A percentile compares a stretch with the other conserved stretches of the same genome.
phyloP scores from a whole-genome alignment of 2,329 filamentous ascomycete species.

The Pseudonectria foliicola region DNA sequence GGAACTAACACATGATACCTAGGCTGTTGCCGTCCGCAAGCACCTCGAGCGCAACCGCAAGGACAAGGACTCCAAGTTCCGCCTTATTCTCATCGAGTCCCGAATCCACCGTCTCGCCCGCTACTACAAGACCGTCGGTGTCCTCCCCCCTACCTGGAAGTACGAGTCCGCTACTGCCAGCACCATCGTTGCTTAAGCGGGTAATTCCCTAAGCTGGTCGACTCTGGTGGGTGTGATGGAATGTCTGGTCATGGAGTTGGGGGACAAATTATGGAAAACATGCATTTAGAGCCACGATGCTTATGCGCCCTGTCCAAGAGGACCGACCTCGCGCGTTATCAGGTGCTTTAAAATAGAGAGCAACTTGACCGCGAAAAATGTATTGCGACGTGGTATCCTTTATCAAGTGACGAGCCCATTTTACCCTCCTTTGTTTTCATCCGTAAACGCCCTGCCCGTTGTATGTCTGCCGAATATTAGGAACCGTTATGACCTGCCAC shows the following conservation, averaged over 20 bases:
- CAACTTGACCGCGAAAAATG: slow-evolving; percentile 25
- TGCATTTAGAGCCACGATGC: slow-evolving; percentile 40
- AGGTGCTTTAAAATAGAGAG: slow-evolving; percentile 28
- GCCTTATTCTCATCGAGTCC: slow-evolving; percentile 99
- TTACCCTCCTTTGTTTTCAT: slow-evolving; percentile 14
- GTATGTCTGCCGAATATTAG: slow-evolving; percentile 1
- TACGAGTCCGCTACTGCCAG: slow-evolving; percentile 97
- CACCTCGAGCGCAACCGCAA: slow-evolving; percentile 99
- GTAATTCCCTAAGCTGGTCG: slow-evolving; percentile 13
- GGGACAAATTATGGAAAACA: slow-evolving; percentile 32
- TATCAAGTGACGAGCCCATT: slow-evolving; percentile 12
- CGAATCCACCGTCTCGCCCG: slow-evolving; percentile 99
- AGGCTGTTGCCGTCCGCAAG: slow-evolving; percentile 98
- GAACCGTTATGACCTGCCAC: not conserved
- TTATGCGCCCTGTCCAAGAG: slow-evolving; percentile 30
- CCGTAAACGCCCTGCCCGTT: slow-evolving; percentile 13
- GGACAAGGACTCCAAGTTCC: slow-evolving; percentile 99
- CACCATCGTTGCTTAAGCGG: slow-evolving; percentile 80
- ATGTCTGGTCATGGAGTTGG: slow-evolving; percentile 39
- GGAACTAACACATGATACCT: slow-evolving; percentile 20
- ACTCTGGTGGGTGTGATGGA: slow-evolving; percentile 25
- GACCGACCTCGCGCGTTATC: slow-evolving; percentile 22
- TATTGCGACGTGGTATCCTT: slow-evolving; percentile 20
- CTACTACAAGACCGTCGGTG: slow-evolving; percentile 97
- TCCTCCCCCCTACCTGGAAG: slow-evolving; percentile 89